Percentiles rank a stretch among this genome's conserved stretches.
phyloP scores from a whole-genome alignment of 352 stramenopile species.

The Phytophthora fragariaefolia region DNA sequence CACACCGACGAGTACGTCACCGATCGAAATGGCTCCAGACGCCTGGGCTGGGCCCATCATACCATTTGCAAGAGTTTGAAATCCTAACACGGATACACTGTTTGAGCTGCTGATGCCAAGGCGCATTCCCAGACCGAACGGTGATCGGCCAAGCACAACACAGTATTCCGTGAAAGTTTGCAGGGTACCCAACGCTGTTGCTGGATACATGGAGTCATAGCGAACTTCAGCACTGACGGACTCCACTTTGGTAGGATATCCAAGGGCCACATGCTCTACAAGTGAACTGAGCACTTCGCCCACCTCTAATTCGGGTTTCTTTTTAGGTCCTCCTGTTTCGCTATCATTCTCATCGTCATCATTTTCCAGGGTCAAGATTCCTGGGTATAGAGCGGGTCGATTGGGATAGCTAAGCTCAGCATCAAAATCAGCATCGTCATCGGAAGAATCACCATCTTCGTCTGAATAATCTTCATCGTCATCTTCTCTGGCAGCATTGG shows the following conservation, averaged over 20 bases:
- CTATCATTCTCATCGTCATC: constrained; percentile 56
- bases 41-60: constrained; percentile 80
- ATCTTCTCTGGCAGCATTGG: constrained; percentile 58
- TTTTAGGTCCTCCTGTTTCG: constrained; percentile 45
- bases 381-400: constrained; percentile 58
- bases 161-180: constrained; percentile 80
- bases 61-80: constrained; percentile 74
- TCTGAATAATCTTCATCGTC: constrained; percentile 83
- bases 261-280: constrained; percentile 84
- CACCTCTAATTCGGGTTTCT: constrained; percentile 75
- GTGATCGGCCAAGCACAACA: constrained; percentile 66
- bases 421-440: constrained; percentile 80
- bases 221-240: constrained; percentile 44
- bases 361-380: constrained; percentile 55
- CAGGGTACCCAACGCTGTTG: constrained; percentile 51
- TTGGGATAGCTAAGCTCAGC: constrained; percentile 51
- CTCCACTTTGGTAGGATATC: constrained; percentile 66
- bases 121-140: constrained; percentile 84
- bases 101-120: constrained; percentile 72
- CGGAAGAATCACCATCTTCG: constrained; percentile 66
- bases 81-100: constrained; percentile 78
- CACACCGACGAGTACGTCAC: constrained; percentile 81
- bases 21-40: constrained; percentile 72
- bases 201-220: constrained; percentile 65
- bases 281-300: constrained; percentile 77